Evolutionary conservation across 2,329 filamentous ascomycete species (phyloP).

Genomic region (Tolypocladium amazonense): DNA sequence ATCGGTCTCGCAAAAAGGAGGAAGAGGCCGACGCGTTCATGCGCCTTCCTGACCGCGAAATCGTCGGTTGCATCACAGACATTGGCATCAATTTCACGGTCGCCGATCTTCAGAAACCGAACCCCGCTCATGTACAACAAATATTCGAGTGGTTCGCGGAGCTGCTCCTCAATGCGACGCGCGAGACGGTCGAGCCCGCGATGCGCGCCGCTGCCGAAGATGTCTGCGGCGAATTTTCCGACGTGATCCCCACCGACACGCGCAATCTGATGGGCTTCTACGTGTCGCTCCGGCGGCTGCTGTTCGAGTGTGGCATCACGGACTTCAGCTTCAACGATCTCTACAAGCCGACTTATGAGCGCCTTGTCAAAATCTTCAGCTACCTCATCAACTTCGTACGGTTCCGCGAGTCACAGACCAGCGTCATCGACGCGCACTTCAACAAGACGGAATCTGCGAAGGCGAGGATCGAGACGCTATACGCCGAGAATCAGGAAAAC

Average conservation of each 20-base stretch:
- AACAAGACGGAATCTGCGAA: constrained; percentile 84
- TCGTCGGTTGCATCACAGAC: constrained; percentile 93
- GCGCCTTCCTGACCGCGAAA: constrained; percentile 60
- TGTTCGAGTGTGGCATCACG: constrained; percentile 80
- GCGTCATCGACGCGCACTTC: constrained; percentile 84
- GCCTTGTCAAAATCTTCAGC: constrained; percentile 89
- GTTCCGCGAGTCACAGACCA: constrained; percentile 87
- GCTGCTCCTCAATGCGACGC: constrained; percentile 83
- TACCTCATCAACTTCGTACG: constrained; percentile 98
- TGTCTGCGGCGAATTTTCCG: constrained; percentile 71
- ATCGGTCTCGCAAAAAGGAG: constrained; percentile 46
- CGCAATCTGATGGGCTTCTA: constrained; percentile 96
- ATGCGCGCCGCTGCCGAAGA: constrained; percentile 91
- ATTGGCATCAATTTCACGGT: constrained; percentile 85
- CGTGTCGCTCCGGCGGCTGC: constrained; percentile 65
- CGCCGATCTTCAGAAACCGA: constrained; percentile 84
- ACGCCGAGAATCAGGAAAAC: constrained; percentile 78
- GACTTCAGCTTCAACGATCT: constrained; percentile 93
- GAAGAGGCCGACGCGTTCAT: constrained; percentile 50
- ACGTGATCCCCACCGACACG: constrained; percentile 79
- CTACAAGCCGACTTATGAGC: constrained; percentile 80
- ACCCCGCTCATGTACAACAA: constrained; percentile 88
- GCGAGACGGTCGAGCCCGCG: constrained; percentile 85
- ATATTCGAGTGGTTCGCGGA: constrained; percentile 98
- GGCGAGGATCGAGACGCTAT: constrained; percentile 74